Base-by-base conservation (phyloP, 1,284 basidiomycete genomes). In the Puccinia triticina region DNA sequence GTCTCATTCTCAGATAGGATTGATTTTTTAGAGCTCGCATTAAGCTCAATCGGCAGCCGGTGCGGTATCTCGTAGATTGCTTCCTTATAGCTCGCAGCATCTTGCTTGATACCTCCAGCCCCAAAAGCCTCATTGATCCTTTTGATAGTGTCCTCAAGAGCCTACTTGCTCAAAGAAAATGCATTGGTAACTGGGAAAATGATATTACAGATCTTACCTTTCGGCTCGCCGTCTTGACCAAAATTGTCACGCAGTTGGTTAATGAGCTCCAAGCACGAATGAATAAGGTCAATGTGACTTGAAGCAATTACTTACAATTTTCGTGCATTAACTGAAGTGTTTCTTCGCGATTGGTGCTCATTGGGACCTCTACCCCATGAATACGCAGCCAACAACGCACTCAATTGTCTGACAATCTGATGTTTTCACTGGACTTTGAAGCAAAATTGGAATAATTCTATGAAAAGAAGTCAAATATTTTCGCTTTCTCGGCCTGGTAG, bases 271-370 rank as follows among this genome's bases (percentile, higher is more conserved):
- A 82, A 69, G 85, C 82, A 77, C 85, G n/a, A n/a, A 18, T 1
- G 16, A 29, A 75, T 57, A 21, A 12, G 2, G 8, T 23, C 37
- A 55, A 34, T 69, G 18, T 43, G 2, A 37, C 34, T 55, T 48
- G 66, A 57, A 53, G 21, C 26, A 69, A 53, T 34, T 1, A 53
- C 71, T 72, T 57, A 55, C 81, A 93, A 91, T 92, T 93, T 78
- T 89, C 89, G 82, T 92, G 89, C 84, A 93, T 92, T 75, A 91
- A 84, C 83, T 90, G 89, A 71, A 93, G 87, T 0, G 94, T 89
- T 84, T 95, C 90, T 83, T 94, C 92, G 71, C 93, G 91, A n/a
- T 71, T 76, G 57, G 83, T 83, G 59, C 74, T 82, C 71, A 80
- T 83, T 21, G 84, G 74, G 5, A 83, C 84, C 26, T 80, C 67